Percentiles rank a stretch among this genome's conserved stretches.
These are phyloP conservation scores for Aspergillus novofumigatus DNA, from an alignment of 2,329 filamentous ascomycete genomes.

Conservation along the genomic window DNA sequence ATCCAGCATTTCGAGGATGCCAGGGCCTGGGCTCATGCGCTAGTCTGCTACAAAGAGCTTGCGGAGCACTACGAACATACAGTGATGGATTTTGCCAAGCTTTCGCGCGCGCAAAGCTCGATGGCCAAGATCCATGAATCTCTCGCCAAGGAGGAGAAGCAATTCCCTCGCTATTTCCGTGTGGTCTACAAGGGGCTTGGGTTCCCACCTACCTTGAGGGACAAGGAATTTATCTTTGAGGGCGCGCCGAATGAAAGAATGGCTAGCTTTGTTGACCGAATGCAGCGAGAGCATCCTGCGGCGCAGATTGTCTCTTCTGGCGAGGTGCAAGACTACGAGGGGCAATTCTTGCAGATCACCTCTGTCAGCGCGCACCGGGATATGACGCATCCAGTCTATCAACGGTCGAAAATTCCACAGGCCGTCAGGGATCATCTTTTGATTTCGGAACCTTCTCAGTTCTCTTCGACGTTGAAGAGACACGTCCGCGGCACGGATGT, in stretches of 20 bases:
- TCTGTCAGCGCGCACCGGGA: conserved; percentile 79
- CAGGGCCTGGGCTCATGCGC: conserved; percentile 85
- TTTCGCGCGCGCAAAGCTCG: conserved; percentile 81
- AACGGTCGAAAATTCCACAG: conserved; percentile 77
- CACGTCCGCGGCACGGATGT: conserved; percentile 63
- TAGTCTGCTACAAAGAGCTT: conserved; percentile 85
- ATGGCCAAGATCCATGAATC: conserved; percentile 91
- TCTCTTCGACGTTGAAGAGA: conserved; percentile 71
- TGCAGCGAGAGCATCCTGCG: conserved; percentile 84
- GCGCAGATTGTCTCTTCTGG: conserved; percentile 73
- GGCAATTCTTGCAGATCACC: conserved; percentile 82
- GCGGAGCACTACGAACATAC: conserved; percentile 87
- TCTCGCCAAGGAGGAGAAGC: conserved; percentile 74
- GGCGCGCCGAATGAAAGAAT: conserved; percentile 72
- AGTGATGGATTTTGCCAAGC: conserved; percentile 84
- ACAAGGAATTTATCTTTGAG: conserved; percentile 92
- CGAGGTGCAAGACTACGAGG: conserved; percentile 75
- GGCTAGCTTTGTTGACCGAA: conserved; percentile 78
- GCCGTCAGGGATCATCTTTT: conserved; percentile 83
- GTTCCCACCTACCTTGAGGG: conserved; percentile 73
- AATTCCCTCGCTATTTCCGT: conserved; percentile 82
- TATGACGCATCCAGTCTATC: conserved; percentile 76
- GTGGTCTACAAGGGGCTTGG: conserved; percentile 86
- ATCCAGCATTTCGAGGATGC: conserved; percentile 93
- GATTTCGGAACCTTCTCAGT: conserved; percentile 69